Conservation (phyloP, 768 basidiomycete genomes). For the Punctularia strigosozonata region DNA sequence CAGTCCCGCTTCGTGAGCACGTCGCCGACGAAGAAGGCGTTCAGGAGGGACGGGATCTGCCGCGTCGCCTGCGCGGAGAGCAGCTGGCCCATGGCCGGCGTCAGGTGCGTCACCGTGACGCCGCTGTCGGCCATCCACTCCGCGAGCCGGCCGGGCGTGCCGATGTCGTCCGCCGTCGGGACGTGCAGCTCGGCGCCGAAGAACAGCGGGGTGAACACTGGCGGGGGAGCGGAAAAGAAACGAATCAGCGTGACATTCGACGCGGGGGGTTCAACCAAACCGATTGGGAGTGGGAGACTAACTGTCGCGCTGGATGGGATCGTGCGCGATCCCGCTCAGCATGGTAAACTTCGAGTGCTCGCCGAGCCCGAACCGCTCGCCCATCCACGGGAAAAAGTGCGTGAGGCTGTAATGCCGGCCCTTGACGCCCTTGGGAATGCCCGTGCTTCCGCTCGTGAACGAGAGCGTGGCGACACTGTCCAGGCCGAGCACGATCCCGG, state of each 20-base stretch:
- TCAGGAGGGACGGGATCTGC: slow-evolving; percentile 76
- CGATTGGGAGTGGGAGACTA: too few relatives aligned
- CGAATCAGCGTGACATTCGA: too few relatives aligned
- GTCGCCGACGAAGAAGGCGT: slow-evolving; percentile 99
- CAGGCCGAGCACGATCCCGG: slow-evolving; percentile 80
- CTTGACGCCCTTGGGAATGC: slow-evolving; percentile 95
- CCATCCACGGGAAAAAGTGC: slow-evolving; percentile 99
- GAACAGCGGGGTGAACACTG: slow-evolving; percentile 98
- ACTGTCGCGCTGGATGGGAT: slow-evolving; percentile 99
- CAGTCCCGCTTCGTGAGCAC: slow-evolving; percentile 98
- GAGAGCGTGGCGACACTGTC: slow-evolving; percentile 91
- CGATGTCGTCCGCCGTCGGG: slow-evolving; percentile 94
- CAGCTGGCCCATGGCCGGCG: slow-evolving; percentile 98
- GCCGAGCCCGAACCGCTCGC: slow-evolving; percentile 65
- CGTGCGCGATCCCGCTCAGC: slow-evolving; percentile 98
- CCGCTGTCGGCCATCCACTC: slow-evolving; percentile 95
- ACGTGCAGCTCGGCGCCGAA: slow-evolving; percentile 93
- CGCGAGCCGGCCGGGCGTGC: slow-evolving; percentile 89
- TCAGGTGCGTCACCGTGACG: slow-evolving; percentile 94
- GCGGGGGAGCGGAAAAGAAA: too few relatives aligned
- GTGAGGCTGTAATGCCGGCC: slow-evolving; percentile 94
- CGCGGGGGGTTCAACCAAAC: too few relatives aligned
- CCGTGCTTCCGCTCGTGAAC: slow-evolving; percentile 95
- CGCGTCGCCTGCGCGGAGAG: slow-evolving; percentile 77
- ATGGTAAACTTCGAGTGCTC: slow-evolving; percentile 85